These are phyloP conservation scores for Endoconidiophora laricicola DNA, from an alignment of 2,329 filamentous ascomycete species.

Conservation along the genomic window DNA sequence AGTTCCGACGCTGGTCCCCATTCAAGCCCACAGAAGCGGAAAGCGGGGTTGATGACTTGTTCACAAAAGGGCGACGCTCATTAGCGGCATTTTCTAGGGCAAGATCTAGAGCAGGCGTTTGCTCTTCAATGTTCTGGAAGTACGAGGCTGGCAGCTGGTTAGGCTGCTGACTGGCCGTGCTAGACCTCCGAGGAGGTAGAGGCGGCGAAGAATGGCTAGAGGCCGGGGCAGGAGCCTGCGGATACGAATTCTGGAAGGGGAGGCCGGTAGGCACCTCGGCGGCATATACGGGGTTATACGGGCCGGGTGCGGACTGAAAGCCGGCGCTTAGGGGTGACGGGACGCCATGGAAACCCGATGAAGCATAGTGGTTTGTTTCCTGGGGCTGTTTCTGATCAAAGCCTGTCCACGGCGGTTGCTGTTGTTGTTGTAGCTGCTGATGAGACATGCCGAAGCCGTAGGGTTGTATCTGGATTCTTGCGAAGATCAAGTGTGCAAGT, in stretches of 20 bases:
- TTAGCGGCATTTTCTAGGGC: too few relatives aligned
- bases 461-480: background rate
- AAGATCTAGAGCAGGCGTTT: too few relatives aligned
- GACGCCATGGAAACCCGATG: background rate
- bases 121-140: too few relatives aligned
- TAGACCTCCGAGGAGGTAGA: background rate
- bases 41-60: too few relatives aligned
- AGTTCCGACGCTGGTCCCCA: background rate
- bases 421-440: background rate
- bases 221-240: background rate
- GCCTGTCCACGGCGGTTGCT: background rate
- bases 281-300: constrained; percentile 5
- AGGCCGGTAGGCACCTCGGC: constrained; percentile 1
- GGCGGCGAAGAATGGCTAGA: background rate
- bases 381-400: background rate
- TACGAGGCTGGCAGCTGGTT: background rate
- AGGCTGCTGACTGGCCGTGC: background rate
- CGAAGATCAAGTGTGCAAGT: too few relatives aligned
- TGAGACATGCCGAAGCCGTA: background rate
- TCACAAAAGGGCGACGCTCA: too few relatives aligned
- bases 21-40: too few relatives aligned
- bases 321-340: background rate
- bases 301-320: background rate
- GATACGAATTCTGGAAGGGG: background rate
- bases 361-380: background rate